Conservation (phyloP, 129 eudicot genomes). For the Ambrosia artemisiifolia region DNA sequence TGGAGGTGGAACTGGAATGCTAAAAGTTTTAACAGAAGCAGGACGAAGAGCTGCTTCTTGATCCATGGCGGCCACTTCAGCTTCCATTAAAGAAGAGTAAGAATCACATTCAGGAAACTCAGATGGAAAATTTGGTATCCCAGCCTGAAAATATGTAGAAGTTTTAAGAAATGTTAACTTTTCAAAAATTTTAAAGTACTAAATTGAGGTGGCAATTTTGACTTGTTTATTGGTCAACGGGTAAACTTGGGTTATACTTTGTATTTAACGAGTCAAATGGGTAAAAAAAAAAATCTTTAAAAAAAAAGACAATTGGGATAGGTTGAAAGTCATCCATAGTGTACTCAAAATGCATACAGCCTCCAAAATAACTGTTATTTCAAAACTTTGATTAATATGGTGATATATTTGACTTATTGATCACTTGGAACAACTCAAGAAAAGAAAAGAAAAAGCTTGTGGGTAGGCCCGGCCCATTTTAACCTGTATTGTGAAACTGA, state of each 20-base stretch:
- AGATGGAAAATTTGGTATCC: slow-evolving; percentile 69
- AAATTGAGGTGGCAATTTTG: background rate
- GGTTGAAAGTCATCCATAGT: background rate
- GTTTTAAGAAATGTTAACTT: background rate
- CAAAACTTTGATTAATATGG: background rate
- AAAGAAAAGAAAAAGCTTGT: background rate
- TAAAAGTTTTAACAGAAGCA: slow-evolving; percentile 44
- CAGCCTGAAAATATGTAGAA: slow-evolving; percentile 46
- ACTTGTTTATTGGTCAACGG: background rate
- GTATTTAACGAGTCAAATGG: background rate
- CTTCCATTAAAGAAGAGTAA: slow-evolving; percentile 42
- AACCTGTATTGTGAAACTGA: background rate
- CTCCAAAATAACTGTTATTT: background rate
- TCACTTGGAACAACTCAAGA: background rate
- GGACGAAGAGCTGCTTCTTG: slow-evolving; percentile 49
- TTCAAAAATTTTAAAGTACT: background rate
- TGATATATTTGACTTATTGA: background rate
- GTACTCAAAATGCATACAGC: background rate
- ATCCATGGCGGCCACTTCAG: slow-evolving; percentile 43
- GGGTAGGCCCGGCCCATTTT: background rate
- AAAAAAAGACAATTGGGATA: background rate
- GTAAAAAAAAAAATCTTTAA: background rate
- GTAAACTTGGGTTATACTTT: background rate
- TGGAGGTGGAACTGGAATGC: slow-evolving; percentile 68
- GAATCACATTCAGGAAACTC: slow-evolving; percentile 86